A percentile compares a stretch with the other conserved stretches of the same genome.
Conservation (phyloP, 2,329 filamentous ascomycete genomes). For the Leptosphaerulina australis region DNA sequence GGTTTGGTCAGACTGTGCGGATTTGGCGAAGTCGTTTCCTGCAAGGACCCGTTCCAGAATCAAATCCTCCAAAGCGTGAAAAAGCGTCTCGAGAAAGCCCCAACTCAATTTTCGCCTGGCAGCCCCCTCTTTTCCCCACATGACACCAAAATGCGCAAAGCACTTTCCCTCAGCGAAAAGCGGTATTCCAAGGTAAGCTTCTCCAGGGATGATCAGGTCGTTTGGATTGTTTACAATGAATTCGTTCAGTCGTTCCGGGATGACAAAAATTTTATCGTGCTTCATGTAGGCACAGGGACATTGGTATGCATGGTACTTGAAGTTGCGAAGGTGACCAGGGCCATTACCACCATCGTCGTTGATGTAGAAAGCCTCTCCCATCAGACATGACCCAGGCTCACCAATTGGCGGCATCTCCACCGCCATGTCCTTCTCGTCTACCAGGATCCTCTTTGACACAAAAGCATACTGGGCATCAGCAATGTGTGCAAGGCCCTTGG, state of each 20-base stretch:
- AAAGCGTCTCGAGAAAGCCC: constrained; percentile 70
- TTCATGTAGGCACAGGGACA: constrained; percentile 73
- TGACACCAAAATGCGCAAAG: constrained; percentile 72
- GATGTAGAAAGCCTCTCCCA: constrained; percentile 70
- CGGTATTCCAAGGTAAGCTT: constrained; percentile 71
- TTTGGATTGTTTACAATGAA: constrained; percentile 68
- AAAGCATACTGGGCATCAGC: constrained; percentile 71
- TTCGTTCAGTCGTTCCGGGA: constrained; percentile 65
- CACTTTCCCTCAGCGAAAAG: constrained; percentile 69
- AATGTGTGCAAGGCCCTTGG: constrained; percentile 68
- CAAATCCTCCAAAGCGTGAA: constrained; percentile 72
- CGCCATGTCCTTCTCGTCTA: constrained; percentile 63
- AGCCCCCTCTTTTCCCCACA: constrained; percentile 71
- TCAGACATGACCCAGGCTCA: constrained; percentile 66
- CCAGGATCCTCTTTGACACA: constrained; percentile 67
- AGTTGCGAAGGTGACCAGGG: constrained; percentile 61
- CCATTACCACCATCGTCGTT: constrained; percentile 62
- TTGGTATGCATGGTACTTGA: constrained; percentile 68
- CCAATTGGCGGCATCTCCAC: constrained; percentile 67
- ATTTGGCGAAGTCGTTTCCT: constrained; percentile 53
- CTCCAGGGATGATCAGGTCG: constrained; percentile 64
- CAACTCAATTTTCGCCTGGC: constrained; percentile 63
- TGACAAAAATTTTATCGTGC: constrained; percentile 72
- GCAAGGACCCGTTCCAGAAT: constrained; percentile 64
- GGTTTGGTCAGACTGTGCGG: constrained; percentile 28